Conservation (phyloP, 192 early-diverging fungal genomes). For the Rhizoclosmatium globosum region DNA sequence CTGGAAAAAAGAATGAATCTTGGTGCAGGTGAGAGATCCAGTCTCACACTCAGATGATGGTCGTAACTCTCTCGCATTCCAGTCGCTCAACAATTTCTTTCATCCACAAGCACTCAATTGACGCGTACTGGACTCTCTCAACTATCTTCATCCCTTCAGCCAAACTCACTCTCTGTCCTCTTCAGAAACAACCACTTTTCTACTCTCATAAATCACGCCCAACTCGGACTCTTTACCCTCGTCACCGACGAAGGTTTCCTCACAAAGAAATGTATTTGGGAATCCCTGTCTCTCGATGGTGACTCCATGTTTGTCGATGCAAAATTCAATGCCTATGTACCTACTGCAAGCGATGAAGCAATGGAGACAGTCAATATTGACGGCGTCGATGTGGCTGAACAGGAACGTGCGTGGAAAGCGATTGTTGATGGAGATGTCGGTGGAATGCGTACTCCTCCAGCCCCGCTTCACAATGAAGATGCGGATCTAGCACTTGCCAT, state of each 20-base stretch:
- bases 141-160: conserved; percentile 70
- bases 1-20: background rate
- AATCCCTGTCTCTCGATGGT: conserved; percentile 50
- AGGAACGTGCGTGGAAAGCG: conserved; percentile 31
- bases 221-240: conserved; percentile 50
- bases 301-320: conserved; percentile 47
- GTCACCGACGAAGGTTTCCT: conserved; percentile 59
- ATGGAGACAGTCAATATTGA: conserved; percentile 21
- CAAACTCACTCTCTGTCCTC: conserved; percentile 71
- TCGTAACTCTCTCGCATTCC: too few relatives aligned
- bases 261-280: conserved; percentile 51
- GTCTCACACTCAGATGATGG: too few relatives aligned
- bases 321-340: conserved; percentile 23
- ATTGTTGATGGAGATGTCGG: conserved; percentile 28
- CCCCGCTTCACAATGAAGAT: background rate
- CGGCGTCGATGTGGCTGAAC: conserved; percentile 25
- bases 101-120: conserved; percentile 80
- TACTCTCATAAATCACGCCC: conserved; percentile 43
- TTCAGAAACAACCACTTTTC: conserved; percentile 93
- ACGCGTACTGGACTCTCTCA: conserved; percentile 79
- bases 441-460: background rate
- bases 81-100: conserved; percentile 75
- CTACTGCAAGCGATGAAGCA: conserved; percentile 14
- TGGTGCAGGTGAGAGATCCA: too few relatives aligned
- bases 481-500: conserved; percentile 48